phyloP scores from a whole-genome alignment of 2,329 filamentous ascomycete genomes.

The Pseudocercospora eumusae region DNA sequence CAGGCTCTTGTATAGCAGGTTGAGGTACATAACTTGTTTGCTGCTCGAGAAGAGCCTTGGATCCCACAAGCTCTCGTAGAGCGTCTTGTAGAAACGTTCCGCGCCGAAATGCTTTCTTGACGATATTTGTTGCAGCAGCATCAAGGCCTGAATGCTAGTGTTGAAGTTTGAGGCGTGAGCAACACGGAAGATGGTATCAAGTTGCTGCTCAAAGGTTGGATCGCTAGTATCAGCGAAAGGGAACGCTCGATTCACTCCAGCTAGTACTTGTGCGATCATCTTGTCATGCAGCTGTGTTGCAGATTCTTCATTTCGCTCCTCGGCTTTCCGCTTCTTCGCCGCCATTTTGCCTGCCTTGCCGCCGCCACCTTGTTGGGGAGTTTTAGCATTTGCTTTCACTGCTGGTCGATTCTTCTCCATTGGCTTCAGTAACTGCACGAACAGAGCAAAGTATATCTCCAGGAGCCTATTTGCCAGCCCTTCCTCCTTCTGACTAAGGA shows the following conservation, averaged over 20 bases:
- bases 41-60: slow-evolving; percentile 85
- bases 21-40: slow-evolving; percentile 93
- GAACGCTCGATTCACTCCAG: slow-evolving; percentile 92
- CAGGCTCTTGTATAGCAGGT: slow-evolving; percentile 82
- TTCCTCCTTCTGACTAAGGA: slow-evolving; percentile 81
- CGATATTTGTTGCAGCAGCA: slow-evolving; percentile 91
- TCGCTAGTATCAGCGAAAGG: slow-evolving; percentile 85
- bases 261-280: slow-evolving; percentile 85
- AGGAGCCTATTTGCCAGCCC: slow-evolving; percentile 77
- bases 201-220: slow-evolving; percentile 77
- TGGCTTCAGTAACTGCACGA: slow-evolving; percentile 76
- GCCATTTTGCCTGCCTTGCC: slow-evolving; percentile 57
- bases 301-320: slow-evolving; percentile 42
- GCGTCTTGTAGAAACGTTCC: slow-evolving; percentile 89
- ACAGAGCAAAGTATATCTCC: slow-evolving; percentile 88
- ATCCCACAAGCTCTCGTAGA: slow-evolving; percentile 93
- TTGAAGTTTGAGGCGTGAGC: slow-evolving; percentile 99
- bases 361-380: slow-evolving; percentile 54
- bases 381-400: slow-evolving; percentile 17
- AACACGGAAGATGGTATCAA: slow-evolving; percentile 92
- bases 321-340: slow-evolving; percentile 47
- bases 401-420: slow-evolving; percentile 40
- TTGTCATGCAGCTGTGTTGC: slow-evolving; percentile 77
- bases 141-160: slow-evolving; percentile 91
- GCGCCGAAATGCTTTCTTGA: slow-evolving; percentile 75